A percentile compares a stretch with the other conserved stretches of the same genome.
Conservation (phyloP, 2,329 filamentous ascomycete genomes). For the Nemania bipapillata region DNA sequence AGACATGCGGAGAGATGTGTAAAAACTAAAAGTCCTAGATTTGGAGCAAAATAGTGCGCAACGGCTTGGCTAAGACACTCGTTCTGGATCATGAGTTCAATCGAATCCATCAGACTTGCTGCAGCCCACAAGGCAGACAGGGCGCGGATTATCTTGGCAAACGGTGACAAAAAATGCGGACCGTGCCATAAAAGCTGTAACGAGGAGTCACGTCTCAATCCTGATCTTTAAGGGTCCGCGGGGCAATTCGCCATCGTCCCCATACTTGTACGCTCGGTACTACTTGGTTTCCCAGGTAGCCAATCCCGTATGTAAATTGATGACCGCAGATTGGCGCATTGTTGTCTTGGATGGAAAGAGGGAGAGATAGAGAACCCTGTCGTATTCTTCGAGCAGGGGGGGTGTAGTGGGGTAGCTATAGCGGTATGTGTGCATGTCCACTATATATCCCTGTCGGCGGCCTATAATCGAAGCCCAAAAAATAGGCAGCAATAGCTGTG, state of each 20-base stretch:
- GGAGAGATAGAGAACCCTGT: neutral
- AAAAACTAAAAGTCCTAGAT: conserved; percentile 32
- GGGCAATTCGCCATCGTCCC: conserved; percentile 14
- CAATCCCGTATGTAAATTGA: neutral
- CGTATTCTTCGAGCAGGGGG: neutral
- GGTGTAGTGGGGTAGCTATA: neutral
- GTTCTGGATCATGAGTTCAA: neutral
- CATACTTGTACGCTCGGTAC: neutral
- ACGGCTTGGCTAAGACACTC: neutral
- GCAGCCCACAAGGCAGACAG: conserved; percentile 33
- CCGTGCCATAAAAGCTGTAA: conserved; percentile 10
- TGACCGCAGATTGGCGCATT: neutral
- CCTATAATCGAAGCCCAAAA: conserved; percentile 24
- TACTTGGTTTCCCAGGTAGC: neutral
- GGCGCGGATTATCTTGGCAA: conserved; percentile 19
- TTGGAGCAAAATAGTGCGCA: neutral
- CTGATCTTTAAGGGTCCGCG: conserved; percentile 29
- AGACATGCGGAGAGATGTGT: conserved; percentile 19
- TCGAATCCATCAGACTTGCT: neutral
- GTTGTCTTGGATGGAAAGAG: neutral
- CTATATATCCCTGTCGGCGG: conserved; percentile 5
- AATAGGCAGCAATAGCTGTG: conserved; percentile 35
- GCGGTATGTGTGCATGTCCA: neutral
- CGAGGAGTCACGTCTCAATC: conserved; percentile 31
- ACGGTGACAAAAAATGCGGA: conserved; percentile 5